Evolutionary conservation across 805 yeast species (phyloP).

Genomic region (Ogataea dorogensis): DNA sequence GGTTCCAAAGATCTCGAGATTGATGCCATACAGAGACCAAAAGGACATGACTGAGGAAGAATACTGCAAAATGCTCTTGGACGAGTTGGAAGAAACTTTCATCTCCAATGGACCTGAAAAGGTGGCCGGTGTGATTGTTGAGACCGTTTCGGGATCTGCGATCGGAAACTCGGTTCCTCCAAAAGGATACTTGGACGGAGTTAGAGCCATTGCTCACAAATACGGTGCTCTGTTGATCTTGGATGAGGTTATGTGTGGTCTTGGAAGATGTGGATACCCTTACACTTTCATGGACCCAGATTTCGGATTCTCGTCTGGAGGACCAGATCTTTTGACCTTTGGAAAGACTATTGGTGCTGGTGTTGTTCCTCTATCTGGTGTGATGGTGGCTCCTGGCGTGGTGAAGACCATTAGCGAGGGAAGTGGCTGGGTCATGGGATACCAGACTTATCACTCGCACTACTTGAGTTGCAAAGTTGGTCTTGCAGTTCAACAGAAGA

Average conservation of each 20-base stretch:
- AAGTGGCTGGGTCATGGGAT: constrained; percentile 41
- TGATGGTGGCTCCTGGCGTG: constrained; percentile 40
- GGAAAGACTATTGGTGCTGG: constrained; percentile 54
- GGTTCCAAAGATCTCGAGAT: constrained; percentile 30
- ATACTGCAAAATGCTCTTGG: constrained; percentile 37
- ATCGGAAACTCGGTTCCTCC: constrained; percentile 44
- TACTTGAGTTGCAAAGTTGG: constrained; percentile 45
- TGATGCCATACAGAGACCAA: constrained; percentile 36
- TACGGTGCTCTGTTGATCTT: constrained; percentile 47
- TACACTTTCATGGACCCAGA: constrained; percentile 36
- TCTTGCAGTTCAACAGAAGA: constrained; percentile 43
- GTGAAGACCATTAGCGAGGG: constrained; percentile 38
- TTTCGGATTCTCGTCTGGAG: constrained; percentile 20
- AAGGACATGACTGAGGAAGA: constrained; percentile 39
- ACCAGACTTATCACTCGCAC: constrained; percentile 50
- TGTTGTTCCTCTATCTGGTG: constrained; percentile 47
- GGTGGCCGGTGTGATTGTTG: constrained; percentile 42
- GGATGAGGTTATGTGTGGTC: constrained; percentile 58
- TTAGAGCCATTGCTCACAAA: constrained; percentile 46
- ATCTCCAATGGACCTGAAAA: constrained; percentile 41
- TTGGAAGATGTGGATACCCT: constrained; percentile 49
- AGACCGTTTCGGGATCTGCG: constrained; percentile 48
- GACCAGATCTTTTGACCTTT: constrained; percentile 47
- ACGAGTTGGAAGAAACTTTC: constrained; percentile 41
- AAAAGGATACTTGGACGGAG: constrained; percentile 45